phyloP scores from a whole-genome alignment of 345 rosid species.

The Alliaria petiolata region DNA sequence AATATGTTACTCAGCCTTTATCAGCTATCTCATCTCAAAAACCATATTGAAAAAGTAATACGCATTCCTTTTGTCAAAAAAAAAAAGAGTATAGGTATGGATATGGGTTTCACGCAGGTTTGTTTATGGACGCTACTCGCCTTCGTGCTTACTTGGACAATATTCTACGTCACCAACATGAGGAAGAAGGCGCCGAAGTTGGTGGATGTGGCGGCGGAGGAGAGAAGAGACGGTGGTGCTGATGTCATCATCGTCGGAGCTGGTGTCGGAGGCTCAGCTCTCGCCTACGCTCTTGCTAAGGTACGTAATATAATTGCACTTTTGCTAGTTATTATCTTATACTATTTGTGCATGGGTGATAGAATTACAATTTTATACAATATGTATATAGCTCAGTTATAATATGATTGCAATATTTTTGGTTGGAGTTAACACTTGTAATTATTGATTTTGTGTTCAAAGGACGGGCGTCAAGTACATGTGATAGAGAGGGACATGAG shows the following conservation, averaged over 20 bases:
- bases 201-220: neutral
- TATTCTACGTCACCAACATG: neutral
- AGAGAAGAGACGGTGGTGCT: conserved; percentile 10
- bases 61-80: no score
- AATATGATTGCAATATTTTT: neutral
- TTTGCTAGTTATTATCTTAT: neutral
- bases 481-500: conserved; percentile 62
- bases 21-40: neutral
- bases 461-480: conserved; percentile 64
- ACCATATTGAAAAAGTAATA: neutral
- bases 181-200: neutral
- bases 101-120: neutral
- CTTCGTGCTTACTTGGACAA: conserved; percentile 4
- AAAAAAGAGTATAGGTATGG: neutral
- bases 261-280: conserved; percentile 69
- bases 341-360: neutral
- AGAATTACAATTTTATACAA: neutral
- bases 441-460: neutral
- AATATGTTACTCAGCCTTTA: neutral
- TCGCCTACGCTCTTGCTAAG: conserved; percentile 59
- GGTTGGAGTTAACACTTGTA: conserved; percentile 29
- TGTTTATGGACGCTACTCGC: conserved; percentile 17
- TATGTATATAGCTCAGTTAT: neutral
- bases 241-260: conserved; percentile 72
- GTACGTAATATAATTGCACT: no score